Evolutionary conservation across 345 rosid genomes (phyloP).

Genomic region (Linum usitatissimum): DNA sequence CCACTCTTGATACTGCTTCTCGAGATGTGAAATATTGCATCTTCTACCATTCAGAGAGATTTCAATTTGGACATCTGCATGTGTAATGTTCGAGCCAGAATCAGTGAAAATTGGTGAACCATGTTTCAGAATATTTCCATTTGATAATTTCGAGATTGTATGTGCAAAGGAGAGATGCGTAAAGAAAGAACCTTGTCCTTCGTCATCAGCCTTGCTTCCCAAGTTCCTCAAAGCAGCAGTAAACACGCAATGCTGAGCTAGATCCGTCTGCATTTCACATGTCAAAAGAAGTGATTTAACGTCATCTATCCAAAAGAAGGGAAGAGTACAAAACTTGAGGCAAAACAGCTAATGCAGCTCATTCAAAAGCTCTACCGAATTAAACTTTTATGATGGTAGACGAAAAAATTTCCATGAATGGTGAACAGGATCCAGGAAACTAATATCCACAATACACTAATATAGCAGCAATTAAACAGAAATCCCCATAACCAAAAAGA

Average conservation of each 20-base stretch:
- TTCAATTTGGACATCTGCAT: slow-evolving; percentile 33
- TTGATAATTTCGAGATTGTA: neutral
- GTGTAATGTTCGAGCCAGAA: neutral
- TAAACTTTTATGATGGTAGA: neutral
- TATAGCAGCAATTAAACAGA: neutral
- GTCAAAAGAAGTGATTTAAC: neutral
- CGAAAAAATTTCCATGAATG: too few relatives aligned
- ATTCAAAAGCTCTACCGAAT: neutral
- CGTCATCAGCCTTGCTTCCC: slow-evolving; percentile 29
- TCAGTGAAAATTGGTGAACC: too few relatives aligned
- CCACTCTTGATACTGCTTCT: slow-evolving; percentile 54
- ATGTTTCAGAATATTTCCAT: neutral
- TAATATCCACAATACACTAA: neutral
- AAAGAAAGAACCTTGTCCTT: slow-evolving; percentile 32
- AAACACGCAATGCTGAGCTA: slow-evolving; percentile 45
- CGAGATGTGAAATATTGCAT: slow-evolving; percentile 31
- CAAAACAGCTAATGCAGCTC: neutral
- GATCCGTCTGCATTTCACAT: slow-evolving; percentile 40
- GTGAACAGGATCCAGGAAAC: neutral
- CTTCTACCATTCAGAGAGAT: slow-evolving; percentile 29
- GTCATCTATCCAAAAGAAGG: neutral
- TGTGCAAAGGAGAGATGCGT: neutral
- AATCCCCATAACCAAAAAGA: neutral
- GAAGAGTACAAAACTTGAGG: neutral
- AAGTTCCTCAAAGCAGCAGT: slow-evolving; percentile 48